phyloP scores from a whole-genome alignment of 768 basidiomycete genomes.

The Termitomyces sp. region DNA sequence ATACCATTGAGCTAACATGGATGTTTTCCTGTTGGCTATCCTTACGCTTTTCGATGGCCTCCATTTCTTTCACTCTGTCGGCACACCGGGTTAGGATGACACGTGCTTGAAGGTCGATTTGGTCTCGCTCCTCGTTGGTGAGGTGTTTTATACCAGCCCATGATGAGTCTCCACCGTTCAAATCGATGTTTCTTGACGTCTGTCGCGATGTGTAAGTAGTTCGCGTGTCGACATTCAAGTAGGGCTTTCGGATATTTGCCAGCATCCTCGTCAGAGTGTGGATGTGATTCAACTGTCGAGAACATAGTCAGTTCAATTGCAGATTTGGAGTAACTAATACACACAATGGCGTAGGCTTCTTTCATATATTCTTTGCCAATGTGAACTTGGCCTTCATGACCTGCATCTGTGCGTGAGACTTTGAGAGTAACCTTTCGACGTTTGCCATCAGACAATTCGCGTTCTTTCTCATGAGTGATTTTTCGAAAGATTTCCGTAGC shows the following conservation, averaged over 20 bases:
- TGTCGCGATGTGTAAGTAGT: slow-evolving; percentile 49
- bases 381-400: slow-evolving; percentile 31
- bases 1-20: slow-evolving; percentile 7
- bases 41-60: slow-evolving; percentile 82
- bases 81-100: slow-evolving; percentile 83
- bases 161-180: slow-evolving; percentile 39
- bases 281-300: slow-evolving; percentile 65
- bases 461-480: slow-evolving; percentile 45
- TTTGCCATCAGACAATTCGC: slow-evolving; percentile 39
- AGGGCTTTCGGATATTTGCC: slow-evolving; percentile 73
- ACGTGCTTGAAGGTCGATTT: slow-evolving; percentile 90
- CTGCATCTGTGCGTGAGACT: slow-evolving; percentile 27
- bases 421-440: slow-evolving; percentile 41
- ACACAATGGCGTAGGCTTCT: slow-evolving; percentile 74
- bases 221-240: slow-evolving; percentile 75
- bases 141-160: slow-evolving; percentile 71
- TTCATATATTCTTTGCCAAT: slow-evolving; percentile 65
- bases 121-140: slow-evolving; percentile 89
- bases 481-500: slow-evolving; percentile 62
- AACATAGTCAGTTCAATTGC: neutral
- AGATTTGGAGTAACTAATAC: slow-evolving; percentile 9
- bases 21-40: slow-evolving; percentile 12
- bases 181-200: slow-evolving; percentile 51
- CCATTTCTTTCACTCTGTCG: slow-evolving; percentile 85
- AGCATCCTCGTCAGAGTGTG: slow-evolving; percentile 71